Percentiles rank a stretch among this genome's conserved stretches.
These are phyloP conservation scores for Leptographium wingfieldii DNA, from an alignment of 2,329 filamentous ascomycete species.

Conservation along the genomic window DNA sequence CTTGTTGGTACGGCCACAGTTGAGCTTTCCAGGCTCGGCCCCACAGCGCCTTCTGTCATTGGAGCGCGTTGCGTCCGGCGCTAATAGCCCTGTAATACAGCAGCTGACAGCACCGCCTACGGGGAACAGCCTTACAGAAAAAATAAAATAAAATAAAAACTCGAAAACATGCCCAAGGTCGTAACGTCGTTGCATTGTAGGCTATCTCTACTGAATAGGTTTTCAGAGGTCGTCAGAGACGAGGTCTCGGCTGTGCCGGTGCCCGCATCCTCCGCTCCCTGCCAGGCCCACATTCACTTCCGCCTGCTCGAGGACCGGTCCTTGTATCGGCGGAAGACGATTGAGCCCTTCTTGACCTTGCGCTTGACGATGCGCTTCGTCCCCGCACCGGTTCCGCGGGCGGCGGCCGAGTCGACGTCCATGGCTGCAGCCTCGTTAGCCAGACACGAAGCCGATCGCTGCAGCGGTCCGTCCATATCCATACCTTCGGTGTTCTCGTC, in stretches of 20 bases:
- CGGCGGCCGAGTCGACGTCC: constrained; percentile 42
- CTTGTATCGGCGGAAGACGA: constrained; percentile 48
- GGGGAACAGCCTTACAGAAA: background rate
- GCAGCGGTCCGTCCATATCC: background rate
- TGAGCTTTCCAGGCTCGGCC: background rate
- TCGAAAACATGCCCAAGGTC: background rate
- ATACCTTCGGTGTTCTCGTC: constrained; percentile 8
- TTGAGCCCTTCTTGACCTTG: constrained; percentile 40
- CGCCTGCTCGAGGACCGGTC: constrained; percentile 34
- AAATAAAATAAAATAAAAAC: too few species aligned
- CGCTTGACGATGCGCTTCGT: constrained; percentile 44
- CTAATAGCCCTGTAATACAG: background rate
- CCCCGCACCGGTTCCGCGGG: constrained; percentile 27
- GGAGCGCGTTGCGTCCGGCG: background rate
- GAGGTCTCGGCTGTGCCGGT: background rate
- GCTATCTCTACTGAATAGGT: too few species aligned
- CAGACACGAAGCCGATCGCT: background rate
- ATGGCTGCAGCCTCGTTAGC: background rate
- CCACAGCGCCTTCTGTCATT: background rate
- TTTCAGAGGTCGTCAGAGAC: background rate
- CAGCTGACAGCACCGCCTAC: background rate
- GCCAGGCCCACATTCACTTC: constrained; percentile 6
- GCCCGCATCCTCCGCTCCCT: too few species aligned
- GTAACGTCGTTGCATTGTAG: constrained; percentile 4
- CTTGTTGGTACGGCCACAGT: background rate